Conservation (phyloP, 83 land plant genomes). For the Diphasiastrum complanatum region DNA sequence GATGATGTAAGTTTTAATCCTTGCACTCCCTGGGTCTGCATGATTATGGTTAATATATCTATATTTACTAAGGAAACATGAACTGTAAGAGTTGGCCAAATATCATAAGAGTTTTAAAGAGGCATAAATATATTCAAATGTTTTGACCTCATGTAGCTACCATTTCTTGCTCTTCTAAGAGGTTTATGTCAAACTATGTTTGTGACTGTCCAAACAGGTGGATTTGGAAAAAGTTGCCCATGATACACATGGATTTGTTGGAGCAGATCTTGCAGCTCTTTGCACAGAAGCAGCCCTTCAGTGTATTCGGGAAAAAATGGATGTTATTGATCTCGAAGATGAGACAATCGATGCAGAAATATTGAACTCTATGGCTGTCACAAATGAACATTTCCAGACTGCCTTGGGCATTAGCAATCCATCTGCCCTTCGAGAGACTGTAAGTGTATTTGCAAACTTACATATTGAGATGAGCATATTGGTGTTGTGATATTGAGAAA, state of each 20-base stretch:
- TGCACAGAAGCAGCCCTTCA: conserved; percentile 17
- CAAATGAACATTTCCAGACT: conserved; percentile 22
- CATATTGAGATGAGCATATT: neutral
- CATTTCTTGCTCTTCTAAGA: too few species aligned
- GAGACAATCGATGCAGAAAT: conserved; percentile 19
- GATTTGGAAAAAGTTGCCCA: too few species aligned
- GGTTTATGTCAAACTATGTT: too few species aligned
- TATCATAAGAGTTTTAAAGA: neutral
- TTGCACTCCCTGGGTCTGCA: too few species aligned
- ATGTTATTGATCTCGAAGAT: conserved; percentile 21
- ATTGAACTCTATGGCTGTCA: conserved; percentile 16
- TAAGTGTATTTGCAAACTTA: neutral
- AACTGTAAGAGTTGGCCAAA: neutral
- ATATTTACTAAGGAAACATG: neutral
- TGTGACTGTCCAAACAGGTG: too few species aligned
- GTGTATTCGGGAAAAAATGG: conserved; percentile 19
- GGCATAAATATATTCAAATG: too few species aligned
- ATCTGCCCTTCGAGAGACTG: conserved; percentile 12
- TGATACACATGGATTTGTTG: too few species aligned
- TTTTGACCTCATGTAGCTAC: too few species aligned
- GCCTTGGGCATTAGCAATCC: conserved; percentile 15
- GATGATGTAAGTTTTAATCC: conserved; percentile 6
- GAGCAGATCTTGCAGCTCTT: conserved; percentile 16
- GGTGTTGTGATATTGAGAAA: neutral
- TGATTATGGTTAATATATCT: too few species aligned